phyloP scores from a whole-genome alignment of 768 basidiomycete species.

The Phylloporus rhodoxanthus region DNA sequence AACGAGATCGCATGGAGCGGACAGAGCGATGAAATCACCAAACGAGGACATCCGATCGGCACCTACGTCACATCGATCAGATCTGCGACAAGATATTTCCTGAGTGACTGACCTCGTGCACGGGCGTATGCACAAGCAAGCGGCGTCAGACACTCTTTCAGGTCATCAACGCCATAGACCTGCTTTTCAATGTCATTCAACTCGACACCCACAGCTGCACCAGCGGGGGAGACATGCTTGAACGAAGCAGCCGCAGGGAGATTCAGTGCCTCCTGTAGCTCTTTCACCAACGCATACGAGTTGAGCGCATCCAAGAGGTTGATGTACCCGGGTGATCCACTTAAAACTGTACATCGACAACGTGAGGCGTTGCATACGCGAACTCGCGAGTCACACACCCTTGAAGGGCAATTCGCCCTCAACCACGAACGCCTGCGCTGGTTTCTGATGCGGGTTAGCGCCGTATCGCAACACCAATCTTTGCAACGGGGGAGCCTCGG shows the following conservation, averaged over 20 bases:
- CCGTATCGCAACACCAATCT: constrained; percentile 87
- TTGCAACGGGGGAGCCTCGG: constrained; percentile 76
- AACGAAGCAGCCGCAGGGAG: constrained; percentile 97
- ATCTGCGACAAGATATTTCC: background rate
- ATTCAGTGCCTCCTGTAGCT: constrained; percentile 78
- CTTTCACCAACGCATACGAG: constrained; percentile 92
- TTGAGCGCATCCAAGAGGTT: constrained; percentile 97
- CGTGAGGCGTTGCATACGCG: constrained; percentile 1
- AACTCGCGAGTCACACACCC: constrained; percentile 40
- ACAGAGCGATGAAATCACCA: constrained; percentile 97
- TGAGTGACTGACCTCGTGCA: constrained; percentile 63
- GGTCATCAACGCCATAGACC: constrained; percentile 94
- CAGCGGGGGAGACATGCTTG: constrained; percentile 99
- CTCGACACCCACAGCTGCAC: constrained; percentile 86
- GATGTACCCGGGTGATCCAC: constrained; percentile 96
- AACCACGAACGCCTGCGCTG: constrained; percentile 91
- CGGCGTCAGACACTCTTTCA: constrained; percentile 83
- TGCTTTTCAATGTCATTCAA: constrained; percentile 81
- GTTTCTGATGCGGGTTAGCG: constrained; percentile 98
- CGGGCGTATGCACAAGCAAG: constrained; percentile 93
- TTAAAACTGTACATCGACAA: constrained; percentile 51
- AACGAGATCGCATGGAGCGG: constrained; percentile 85
- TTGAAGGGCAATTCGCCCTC: constrained; percentile 91
- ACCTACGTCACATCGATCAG: constrained; percentile 39
- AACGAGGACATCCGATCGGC: constrained; percentile 99